Percentiles rank a stretch among this genome's conserved stretches.
These are phyloP conservation scores for Entophlyctis helioformis DNA, from an alignment of 192 early-diverging fungal genomes.

Conservation along the genomic window DNA sequence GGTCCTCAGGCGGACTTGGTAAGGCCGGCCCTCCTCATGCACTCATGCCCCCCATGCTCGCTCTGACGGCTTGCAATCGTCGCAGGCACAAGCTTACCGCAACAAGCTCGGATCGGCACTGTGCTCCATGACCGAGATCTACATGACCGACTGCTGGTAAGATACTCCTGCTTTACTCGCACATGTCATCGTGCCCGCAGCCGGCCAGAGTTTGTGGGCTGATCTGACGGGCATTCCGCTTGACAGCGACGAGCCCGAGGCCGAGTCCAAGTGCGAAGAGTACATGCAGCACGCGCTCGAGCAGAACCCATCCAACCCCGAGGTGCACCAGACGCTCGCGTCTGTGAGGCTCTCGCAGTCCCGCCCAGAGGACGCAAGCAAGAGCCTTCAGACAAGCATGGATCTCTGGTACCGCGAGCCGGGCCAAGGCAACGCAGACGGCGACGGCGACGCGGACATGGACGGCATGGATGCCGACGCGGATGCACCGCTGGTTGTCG, in stretches of 20 bases:
- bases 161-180: neutral
- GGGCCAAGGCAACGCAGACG: constrained; percentile 38
- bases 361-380: constrained; percentile 65
- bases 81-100: constrained; percentile 26
- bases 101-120: constrained; percentile 72
- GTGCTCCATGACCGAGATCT: constrained; percentile 93
- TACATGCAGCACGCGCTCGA: constrained; percentile 56
- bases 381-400: constrained; percentile 52
- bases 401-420: constrained; percentile 60
- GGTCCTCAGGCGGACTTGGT: neutral
- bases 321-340: constrained; percentile 78
- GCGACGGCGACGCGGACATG: neutral
- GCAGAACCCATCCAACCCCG: constrained; percentile 61
- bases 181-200: neutral
- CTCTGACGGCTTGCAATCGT: neutral
- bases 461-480: too few relatives aligned
- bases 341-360: constrained; percentile 82
- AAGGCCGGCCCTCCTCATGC: neutral
- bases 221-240: too few relatives aligned
- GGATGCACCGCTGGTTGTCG: too few relatives aligned
- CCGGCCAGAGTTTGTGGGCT: too few relatives aligned
- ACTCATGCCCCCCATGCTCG: neutral
- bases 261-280: constrained; percentile 73
- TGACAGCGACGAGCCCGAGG: constrained; percentile 74
- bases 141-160: constrained; percentile 96